phyloP scores from a whole-genome alignment of 2,329 filamentous ascomycete genomes.

The Colletotrichum eremochloae region DNA sequence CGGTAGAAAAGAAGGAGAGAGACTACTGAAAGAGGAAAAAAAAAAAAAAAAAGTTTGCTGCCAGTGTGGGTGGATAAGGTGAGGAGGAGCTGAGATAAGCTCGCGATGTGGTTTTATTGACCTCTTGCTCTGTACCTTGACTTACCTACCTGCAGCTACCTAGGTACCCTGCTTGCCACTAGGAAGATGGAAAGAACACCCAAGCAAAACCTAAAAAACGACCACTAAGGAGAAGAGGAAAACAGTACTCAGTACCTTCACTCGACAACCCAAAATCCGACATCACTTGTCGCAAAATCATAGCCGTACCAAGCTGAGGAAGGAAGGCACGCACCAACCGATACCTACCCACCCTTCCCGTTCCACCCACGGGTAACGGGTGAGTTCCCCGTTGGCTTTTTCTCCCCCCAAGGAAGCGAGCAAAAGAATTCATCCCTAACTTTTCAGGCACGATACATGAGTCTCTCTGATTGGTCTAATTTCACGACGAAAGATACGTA shows the following conservation, averaged over 20 bases:
- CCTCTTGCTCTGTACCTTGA: background rate
- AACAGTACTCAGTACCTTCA: background rate
- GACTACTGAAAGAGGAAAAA: background rate
- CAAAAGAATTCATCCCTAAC: background rate
- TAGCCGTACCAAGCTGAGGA: background rate
- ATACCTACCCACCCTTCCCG: background rate
- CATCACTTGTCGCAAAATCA: background rate
- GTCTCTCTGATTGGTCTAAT: conserved; percentile 7
- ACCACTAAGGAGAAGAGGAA: background rate
- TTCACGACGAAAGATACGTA: conserved; percentile 12
- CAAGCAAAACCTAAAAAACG: background rate
- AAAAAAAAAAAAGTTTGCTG: background rate
- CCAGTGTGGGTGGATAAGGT: background rate
- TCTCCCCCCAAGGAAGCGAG: background rate
- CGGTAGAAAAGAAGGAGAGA: too few species aligned
- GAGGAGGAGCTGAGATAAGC: background rate
- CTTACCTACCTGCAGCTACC: background rate
- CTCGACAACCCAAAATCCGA: background rate
- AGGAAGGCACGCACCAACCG: background rate
- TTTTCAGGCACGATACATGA: background rate
- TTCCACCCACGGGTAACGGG: background rate
- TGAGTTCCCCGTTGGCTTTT: background rate
- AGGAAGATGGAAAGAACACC: background rate
- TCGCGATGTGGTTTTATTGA: background rate
- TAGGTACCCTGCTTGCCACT: background rate